These are phyloP conservation scores for Ascochyta rabiei DNA, from an alignment of 2,329 filamentous ascomycete species.

Conservation along the genomic window DNA sequence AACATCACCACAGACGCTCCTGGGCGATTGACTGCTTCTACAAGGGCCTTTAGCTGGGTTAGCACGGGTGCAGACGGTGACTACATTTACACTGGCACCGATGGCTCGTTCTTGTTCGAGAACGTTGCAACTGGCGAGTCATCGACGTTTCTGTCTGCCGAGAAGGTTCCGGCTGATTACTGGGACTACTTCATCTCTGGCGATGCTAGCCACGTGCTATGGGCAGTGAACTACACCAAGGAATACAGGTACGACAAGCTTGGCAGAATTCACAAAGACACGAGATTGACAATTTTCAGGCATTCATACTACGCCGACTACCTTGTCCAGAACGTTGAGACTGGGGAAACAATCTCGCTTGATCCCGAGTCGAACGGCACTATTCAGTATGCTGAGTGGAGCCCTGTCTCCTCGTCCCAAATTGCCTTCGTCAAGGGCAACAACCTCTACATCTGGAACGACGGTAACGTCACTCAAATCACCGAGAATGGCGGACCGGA, in stretches of 20 bases:
- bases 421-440: slow-evolving; percentile 72
- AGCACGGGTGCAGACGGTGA: slow-evolving; percentile 65
- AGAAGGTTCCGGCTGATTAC: slow-evolving; percentile 62
- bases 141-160: slow-evolving; percentile 63
- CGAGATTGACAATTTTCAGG: slow-evolving; percentile 42
- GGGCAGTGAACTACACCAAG: slow-evolving; percentile 70
- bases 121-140: slow-evolving; percentile 65
- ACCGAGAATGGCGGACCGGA: slow-evolving; percentile 66
- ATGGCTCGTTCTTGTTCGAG: slow-evolving; percentile 64
- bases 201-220: slow-evolving; percentile 64
- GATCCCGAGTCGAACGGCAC: slow-evolving; percentile 66
- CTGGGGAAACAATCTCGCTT: slow-evolving; percentile 61
- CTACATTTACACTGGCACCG: slow-evolving; percentile 60
- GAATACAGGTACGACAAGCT: slow-evolving; percentile 55
- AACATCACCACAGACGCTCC: slow-evolving; percentile 62
- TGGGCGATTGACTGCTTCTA: slow-evolving; percentile 49
- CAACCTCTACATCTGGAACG: slow-evolving; percentile 65
- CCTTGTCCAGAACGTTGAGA: slow-evolving; percentile 66
- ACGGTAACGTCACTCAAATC: slow-evolving; percentile 62
- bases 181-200: slow-evolving; percentile 67
- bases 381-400: slow-evolving; percentile 70
- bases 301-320: slow-evolving; percentile 73
- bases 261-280: neutral
- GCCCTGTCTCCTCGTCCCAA: slow-evolving; percentile 59
- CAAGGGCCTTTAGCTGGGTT: slow-evolving; percentile 62